These are phyloP conservation scores for Castanea crenata DNA, from an alignment of 306 rosid species.

Conservation along the genomic window DNA sequence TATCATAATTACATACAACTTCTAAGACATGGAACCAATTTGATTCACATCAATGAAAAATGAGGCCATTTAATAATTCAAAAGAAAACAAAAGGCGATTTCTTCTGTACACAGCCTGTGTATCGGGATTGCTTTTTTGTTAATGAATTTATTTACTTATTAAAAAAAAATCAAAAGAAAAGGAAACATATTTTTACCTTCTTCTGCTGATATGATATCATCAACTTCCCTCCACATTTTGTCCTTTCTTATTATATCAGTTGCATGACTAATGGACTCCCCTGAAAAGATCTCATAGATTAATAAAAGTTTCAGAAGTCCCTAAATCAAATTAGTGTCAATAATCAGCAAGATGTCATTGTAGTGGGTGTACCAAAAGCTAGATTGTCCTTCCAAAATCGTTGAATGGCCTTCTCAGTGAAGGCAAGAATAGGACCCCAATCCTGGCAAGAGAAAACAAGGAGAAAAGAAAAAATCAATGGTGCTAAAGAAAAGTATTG, in stretches of 20 bases:
- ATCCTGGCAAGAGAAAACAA: constrained; percentile 47
- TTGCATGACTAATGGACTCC: constrained; percentile 32
- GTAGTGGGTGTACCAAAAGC: constrained; percentile 44
- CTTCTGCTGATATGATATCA: constrained; percentile 34
- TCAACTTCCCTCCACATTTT: constrained; percentile 34
- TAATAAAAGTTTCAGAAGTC: constrained; percentile 18
- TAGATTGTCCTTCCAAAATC: constrained; percentile 51
- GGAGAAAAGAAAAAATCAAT: constrained; percentile 9
- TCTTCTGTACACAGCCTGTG: too few relatives aligned
- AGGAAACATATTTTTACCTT: constrained; percentile 37
- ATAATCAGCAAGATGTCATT: constrained; percentile 30
- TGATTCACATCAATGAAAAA: constrained; percentile 1
- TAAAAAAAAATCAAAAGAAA: not conserved
- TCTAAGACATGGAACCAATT: constrained; percentile 18
- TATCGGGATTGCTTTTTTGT: too few relatives aligned
- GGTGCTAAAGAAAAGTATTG: not conserved
- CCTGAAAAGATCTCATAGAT: constrained; percentile 34
- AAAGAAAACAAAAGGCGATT: constrained; percentile 10
- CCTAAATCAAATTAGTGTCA: constrained; percentile 3
- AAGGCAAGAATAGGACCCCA: constrained; percentile 63
- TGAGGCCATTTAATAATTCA: not conserved
- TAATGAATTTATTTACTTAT: too few relatives aligned
- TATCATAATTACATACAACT: not conserved
- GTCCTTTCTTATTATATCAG: constrained; percentile 26
- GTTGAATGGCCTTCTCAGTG: constrained; percentile 52